Conservation (phyloP, 495 filamentous ascomycete genomes). For the Penicillium diatomitis region DNA sequence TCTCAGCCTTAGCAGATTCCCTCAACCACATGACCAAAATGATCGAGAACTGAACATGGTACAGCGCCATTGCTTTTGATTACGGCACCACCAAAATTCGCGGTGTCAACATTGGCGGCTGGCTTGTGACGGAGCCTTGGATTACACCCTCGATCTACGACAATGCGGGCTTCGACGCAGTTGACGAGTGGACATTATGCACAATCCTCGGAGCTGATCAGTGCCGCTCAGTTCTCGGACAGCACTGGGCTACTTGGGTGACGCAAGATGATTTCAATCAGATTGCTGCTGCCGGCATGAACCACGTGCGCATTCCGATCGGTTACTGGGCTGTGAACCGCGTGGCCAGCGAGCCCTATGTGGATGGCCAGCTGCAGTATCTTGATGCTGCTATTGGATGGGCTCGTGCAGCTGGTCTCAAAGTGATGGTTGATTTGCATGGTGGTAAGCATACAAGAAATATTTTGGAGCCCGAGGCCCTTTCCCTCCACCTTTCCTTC, state of each 20-base stretch:
- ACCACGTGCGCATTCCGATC: slow-evolving; percentile 70
- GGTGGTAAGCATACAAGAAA: slow-evolving; percentile 41
- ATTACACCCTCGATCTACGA: slow-evolving; percentile 59
- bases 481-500: no score
- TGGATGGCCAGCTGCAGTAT: slow-evolving; percentile 59
- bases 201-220: slow-evolving; percentile 39
- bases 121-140: slow-evolving; percentile 54
- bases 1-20: not conserved
- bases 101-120: slow-evolving; percentile 51
- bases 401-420: slow-evolving; percentile 54
- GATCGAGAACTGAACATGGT: slow-evolving; percentile 2
- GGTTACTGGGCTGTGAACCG: slow-evolving; percentile 67
- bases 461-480: not conserved
- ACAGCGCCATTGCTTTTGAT: slow-evolving; percentile 32
- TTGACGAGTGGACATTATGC: slow-evolving; percentile 56
- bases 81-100: slow-evolving; percentile 40
- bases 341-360: slow-evolving; percentile 55
- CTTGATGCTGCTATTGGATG: slow-evolving; percentile 60
- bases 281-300: slow-evolving; percentile 57
- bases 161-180: slow-evolving; percentile 35
- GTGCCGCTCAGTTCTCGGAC: slow-evolving; percentile 35
- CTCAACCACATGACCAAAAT: not conserved
- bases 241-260: slow-evolving; percentile 59
- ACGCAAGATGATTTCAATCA: slow-evolving; percentile 57
- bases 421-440: slow-evolving; percentile 63